Base-by-base conservation (phyloP, 2,329 filamentous ascomycete genomes). In the Neophaeococcomyces mojaviensis region DNA sequence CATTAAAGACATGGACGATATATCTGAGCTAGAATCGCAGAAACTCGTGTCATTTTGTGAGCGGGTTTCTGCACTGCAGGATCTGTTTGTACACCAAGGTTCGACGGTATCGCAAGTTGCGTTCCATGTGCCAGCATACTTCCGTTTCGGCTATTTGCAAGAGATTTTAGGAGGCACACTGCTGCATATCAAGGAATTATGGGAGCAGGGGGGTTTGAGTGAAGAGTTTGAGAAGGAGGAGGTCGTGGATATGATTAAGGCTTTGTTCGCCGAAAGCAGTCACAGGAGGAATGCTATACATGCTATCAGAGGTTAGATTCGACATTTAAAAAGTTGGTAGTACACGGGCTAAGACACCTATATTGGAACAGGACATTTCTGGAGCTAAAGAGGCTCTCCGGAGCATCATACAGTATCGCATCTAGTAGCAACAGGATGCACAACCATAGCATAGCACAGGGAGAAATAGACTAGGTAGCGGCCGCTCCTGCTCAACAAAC, bases 151-250 rank as follows among this genome's bases (percentile, higher is more conserved):
- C 58, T 82, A 82, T 54, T 59, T 83, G 43, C 66, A 72, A 34
- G 79, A 82, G 53, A 80, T 83, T 36, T 59, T 83, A 43, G 79
- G 82, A 44, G 75, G 75, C 46, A 78, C 72, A 39, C 63, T 83
- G 13, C 79, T 76, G 16, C 79, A 83, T 56, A 82, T 83, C 63
- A 80, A 76, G 56, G 82, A 76, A 51, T 60, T 82, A 35, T 83
- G 79, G 79, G 70, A 69, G 2, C 78, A 83, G 54, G 77, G 77
- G n/a, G 79, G 79, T 59, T 56, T 83, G 55, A 74, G 73, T 49
- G 59, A 81, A 46, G 79, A 82, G 57, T 82, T 82, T 63, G 71
- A 71, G 19, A 66, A 67, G 2, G 77, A 79, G 28, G 79, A 83
- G 58, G 72, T 83, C 7, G 67, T 80, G 12, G 79, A 82, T 55